phyloP scores from a whole-genome alignment of 2,329 filamentous ascomycete species.

The Claviceps monticola region DNA sequence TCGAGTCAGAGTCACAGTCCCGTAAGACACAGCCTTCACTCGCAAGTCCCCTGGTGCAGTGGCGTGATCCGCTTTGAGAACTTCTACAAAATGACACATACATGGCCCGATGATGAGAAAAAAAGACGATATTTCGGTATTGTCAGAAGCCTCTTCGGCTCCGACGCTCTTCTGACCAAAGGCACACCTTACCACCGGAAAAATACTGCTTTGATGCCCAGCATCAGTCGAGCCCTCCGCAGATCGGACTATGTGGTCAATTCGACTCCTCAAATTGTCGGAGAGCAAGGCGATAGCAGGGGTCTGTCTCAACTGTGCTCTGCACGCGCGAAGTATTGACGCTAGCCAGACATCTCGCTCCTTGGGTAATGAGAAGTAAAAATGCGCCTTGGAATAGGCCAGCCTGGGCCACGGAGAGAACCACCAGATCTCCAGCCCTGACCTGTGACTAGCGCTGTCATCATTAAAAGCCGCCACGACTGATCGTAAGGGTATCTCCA shows the following conservation, averaged over 20 bases:
- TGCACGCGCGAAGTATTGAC: constrained; percentile 29
- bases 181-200: constrained; percentile 37
- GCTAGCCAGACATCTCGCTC: constrained; percentile 37
- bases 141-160: constrained; percentile 30
- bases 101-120: constrained; percentile 41
- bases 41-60: constrained; percentile 32
- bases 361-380: constrained; percentile 34
- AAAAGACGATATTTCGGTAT: constrained; percentile 35
- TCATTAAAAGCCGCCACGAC: constrained; percentile 39
- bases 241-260: constrained; percentile 31
- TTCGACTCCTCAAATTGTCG: constrained; percentile 31
- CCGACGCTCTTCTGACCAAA: constrained; percentile 27
- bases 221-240: constrained; percentile 23
- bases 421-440: constrained; percentile 45
- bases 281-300: constrained; percentile 25
- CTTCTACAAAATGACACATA: constrained; percentile 37
- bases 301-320: constrained; percentile 22
- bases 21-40: constrained; percentile 34
- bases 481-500: constrained; percentile 34
- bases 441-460: constrained; percentile 34
- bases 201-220: constrained; percentile 25
- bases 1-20: constrained; percentile 36
- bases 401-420: constrained; percentile 28
- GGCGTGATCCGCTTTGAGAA: constrained; percentile 29
- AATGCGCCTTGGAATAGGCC: constrained; percentile 31